These are phyloP conservation scores for sweet orange (Citrus sinensis) DNA, from an alignment of 345 rosid species.

Conservation along the genomic window DVS_A1.0 CM039161.1:23698501-23699000, in stretches of 20 bases:
- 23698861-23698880: not conserved
- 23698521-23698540: constrained; percentile 18
- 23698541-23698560: constrained; percentile 25
- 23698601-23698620: constrained; percentile 3
- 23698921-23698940: not conserved
- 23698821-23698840: not conserved
- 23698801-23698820: not conserved
- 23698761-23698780: not conserved
- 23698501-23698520: constrained; percentile 22
- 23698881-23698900: not conserved
- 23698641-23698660: constrained; percentile 9
- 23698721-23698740: constrained; percentile 4
- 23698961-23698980: not conserved
- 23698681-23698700: constrained; percentile 1
- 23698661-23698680: not conserved
- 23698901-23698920: not conserved
- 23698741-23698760: not conserved
- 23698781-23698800: not conserved
- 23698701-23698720: constrained; percentile 7
- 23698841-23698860: not conserved
- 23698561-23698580: constrained; percentile 16
- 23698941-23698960: not conserved
- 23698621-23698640: constrained; percentile 18
- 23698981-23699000: not conserved
- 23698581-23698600: constrained; percentile 21